Base-by-base conservation (phyloP, 805 yeast genomes). In the Lipomyces yamanashiensis region DNA sequence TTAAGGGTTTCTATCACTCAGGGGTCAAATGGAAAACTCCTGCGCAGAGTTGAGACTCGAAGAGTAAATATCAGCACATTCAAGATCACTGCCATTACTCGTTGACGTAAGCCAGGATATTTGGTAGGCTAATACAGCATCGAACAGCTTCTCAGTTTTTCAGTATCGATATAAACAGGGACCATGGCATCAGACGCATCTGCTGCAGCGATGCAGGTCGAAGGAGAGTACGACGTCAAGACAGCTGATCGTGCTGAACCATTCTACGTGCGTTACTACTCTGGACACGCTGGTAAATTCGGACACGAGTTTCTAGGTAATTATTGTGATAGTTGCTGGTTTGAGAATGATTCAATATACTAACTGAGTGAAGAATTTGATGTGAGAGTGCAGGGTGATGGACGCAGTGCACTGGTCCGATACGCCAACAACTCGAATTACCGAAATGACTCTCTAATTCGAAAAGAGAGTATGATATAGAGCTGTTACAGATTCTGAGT, bases 351-450 rank as follows among this genome's bases (percentile, higher is more conserved):
- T 21, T 9, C 19, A 28, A 13, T n/a, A 17, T n/a, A 13, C 37
- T 48, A 34, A 23, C 37, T n/a, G 9, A 19, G 23, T 50, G 12
- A 52, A 72, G 79, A 78, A 58, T 77, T 79, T 57, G 79, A 76
- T 58, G 60, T 78, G n/a, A 68, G 71, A 43, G 62, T 70, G 13
- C 65, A 62, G 28, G 74, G 67, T 1, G 75, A 74, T 51, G 77
- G 77, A 12, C 65, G 68, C 2, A 69, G 68, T 44, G 81, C 77
- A 1, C 59, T 69, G 7, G 65, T 77, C 39, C 71, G 80, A 52
- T 81, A 81, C 65, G 80, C 81, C n/a, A 81, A 81, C 63, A 80
- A 79, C 62, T 78, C 83, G 2, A 79, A 80, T 63, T 81, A 81
- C 62, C 73, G 82, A 62, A 74, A 77, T 41, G 84, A 80, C 52